Percentiles rank a stretch among this genome's conserved stretches.
Evolutionary conservation across 371 early-diverging fungal species (phyloP).

Genomic region (Mortierella sp.): DNA sequence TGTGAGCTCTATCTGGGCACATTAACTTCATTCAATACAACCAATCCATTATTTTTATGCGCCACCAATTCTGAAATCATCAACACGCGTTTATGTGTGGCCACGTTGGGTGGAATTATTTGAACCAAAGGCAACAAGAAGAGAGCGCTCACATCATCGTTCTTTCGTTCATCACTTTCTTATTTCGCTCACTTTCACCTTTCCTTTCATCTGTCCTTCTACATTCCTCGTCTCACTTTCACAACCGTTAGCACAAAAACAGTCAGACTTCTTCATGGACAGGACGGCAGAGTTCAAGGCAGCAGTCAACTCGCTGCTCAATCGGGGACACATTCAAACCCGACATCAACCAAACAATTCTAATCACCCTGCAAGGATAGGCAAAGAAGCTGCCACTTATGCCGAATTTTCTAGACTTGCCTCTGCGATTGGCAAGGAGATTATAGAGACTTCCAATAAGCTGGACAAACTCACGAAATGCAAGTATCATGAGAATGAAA

Average conservation of each 20-base stretch:
- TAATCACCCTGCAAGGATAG: slow-evolving; percentile 24
- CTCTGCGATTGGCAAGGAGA: slow-evolving; percentile 74
- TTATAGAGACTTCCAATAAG: slow-evolving; percentile 72
- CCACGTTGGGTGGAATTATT: neutral
- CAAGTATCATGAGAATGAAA: slow-evolving; percentile 45
- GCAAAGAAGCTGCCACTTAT: slow-evolving; percentile 43
- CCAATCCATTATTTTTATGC: neutral
- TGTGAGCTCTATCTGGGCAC: slow-evolving; percentile 53
- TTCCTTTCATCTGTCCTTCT: neutral
- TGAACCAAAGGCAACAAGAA: too few species aligned
- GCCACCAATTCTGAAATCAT: neutral
- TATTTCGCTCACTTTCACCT: neutral
- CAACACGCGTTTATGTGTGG: neutral
- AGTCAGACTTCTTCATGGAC: slow-evolving; percentile 31
- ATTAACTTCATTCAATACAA: neutral
- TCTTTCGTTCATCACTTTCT: neutral
- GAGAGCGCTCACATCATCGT: neutral
- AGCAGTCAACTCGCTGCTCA: slow-evolving; percentile 50
- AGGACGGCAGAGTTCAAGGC: slow-evolving; percentile 59
- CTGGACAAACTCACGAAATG: slow-evolving; percentile 78
- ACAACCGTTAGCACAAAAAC: neutral
- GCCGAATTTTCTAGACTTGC: slow-evolving; percentile 77
- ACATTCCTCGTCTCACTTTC: neutral
- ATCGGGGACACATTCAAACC: slow-evolving; percentile 28
- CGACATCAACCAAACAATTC: slow-evolving; percentile 18